These are phyloP conservation scores for Boletus calvinii DNA, from an alignment of 1,284 basidiomycete genomes.

Conservation along the genomic window DNA sequence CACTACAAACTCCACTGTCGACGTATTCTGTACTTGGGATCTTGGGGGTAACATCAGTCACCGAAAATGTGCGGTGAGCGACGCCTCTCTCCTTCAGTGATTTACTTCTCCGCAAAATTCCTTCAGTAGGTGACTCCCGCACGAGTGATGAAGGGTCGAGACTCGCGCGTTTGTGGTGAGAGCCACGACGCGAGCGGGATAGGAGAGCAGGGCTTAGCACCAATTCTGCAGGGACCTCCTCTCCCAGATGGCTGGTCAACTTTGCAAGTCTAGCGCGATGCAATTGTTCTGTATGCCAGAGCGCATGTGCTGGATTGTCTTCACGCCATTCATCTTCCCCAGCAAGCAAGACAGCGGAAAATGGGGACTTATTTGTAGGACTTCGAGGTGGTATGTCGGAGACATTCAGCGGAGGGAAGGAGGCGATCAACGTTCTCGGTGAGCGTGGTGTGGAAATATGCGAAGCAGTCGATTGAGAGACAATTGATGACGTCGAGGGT, in stretches of 20 bases:
- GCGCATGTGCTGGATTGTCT: conserved; percentile 7
- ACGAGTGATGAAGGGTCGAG: conserved; percentile 11
- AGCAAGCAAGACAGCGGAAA: conserved; percentile 14
- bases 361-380: conserved; percentile 14
- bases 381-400: conserved; percentile 15
- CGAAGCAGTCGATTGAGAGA: conserved; percentile 5
- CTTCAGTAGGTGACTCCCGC: neutral
- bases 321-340: conserved; percentile 4
- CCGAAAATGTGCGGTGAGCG: neutral
- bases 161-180: conserved; percentile 18
- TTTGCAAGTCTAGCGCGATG: conserved; percentile 40
- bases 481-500: neutral
- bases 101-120: conserved; percentile 8
- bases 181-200: neutral
- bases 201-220: conserved; percentile 20
- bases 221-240: conserved; percentile 40
- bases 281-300: conserved; percentile 25
- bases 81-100: conserved; percentile 10
- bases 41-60: neutral
- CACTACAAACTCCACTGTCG: neutral
- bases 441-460: conserved; percentile 1
- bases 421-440: conserved; percentile 3
- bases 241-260: conserved; percentile 41
- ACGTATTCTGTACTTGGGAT: neutral
- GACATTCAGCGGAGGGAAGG: conserved; percentile 13